Evolutionary conservation across 768 basidiomycete genomes (phyloP).

Genomic region (Epithele typhae): DNA sequence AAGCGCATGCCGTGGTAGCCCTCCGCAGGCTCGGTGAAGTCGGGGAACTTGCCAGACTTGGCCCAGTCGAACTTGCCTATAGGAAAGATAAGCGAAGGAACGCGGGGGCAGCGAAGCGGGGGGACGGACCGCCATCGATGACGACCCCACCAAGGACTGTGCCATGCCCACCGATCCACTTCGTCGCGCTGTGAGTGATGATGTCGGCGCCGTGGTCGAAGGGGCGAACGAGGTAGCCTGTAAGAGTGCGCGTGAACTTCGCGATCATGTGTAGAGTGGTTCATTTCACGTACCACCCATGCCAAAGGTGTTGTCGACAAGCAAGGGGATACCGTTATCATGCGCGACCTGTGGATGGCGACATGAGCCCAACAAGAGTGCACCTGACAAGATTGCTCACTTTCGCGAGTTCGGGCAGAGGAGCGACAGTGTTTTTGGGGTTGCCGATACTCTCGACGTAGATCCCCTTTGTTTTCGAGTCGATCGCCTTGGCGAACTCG

Average conservation of each 20-base stretch:
- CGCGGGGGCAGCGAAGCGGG: not conserved
- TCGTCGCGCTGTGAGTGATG: conserved; percentile 73
- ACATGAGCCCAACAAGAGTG: too few relatives aligned
- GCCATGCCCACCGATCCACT: conserved; percentile 84
- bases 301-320: conserved; percentile 81
- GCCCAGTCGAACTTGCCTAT: conserved; percentile 71
- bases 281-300: conserved; percentile 55
- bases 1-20: conserved; percentile 74
- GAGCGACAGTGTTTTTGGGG: conserved; percentile 63
- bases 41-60: conserved; percentile 63
- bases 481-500: conserved; percentile 64
- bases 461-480: conserved; percentile 76
- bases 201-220: conserved; percentile 81
- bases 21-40: conserved; percentile 70
- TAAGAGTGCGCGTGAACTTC: too few relatives aligned
- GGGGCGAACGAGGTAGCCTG: conserved; percentile 60
- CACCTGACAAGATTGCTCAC: too few relatives aligned
- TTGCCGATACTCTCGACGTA: conserved; percentile 80
- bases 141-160: conserved; percentile 76
- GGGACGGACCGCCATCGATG: conserved; percentile 55
- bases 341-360: conserved; percentile 57
- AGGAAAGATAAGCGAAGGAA: not conserved
- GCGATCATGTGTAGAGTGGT: not conserved
- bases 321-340: conserved; percentile 64
- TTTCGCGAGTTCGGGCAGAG: conserved; percentile 67